Evolutionary conservation across 331 rosid genomes (phyloP).

Genomic region (Rosa hybrid): DNA sequence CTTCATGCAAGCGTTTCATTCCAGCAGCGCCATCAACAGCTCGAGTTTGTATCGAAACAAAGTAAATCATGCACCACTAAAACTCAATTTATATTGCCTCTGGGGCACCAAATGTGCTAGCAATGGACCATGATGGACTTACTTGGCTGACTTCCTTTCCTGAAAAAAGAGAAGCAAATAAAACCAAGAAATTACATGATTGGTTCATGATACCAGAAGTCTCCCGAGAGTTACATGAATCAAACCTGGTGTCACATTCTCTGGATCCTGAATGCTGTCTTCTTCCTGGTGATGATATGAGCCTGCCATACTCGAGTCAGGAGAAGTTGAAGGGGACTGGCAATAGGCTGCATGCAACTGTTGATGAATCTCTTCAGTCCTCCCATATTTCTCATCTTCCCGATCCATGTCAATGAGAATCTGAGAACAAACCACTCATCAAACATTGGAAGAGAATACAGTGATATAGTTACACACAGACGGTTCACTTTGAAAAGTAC

Average conservation of each 20-base stretch:
- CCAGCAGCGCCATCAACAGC: constrained; percentile 9
- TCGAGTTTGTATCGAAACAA: neutral
- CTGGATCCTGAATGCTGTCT: constrained; percentile 20
- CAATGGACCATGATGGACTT: constrained; percentile 26
- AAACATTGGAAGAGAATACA: constrained; percentile 17
- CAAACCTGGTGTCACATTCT: constrained; percentile 57
- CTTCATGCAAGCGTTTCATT: constrained; percentile 2
- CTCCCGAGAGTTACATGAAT: constrained; percentile 31
- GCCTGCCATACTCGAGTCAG: constrained; percentile 31
- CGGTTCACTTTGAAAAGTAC: constrained; percentile 37
- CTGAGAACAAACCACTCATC: constrained; percentile 35
- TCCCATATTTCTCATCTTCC: constrained; percentile 61
- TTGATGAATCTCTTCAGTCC: constrained; percentile 57
- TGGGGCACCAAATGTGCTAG: constrained; percentile 24
- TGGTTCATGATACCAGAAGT: constrained; percentile 24
- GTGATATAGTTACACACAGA: neutral
- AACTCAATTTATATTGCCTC: constrained; percentile 15
- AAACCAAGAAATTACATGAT: constrained; percentile 22
- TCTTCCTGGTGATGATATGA: constrained; percentile 21
- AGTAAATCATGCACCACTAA: neutral
- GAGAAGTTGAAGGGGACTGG: constrained; percentile 40
- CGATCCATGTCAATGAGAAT: constrained; percentile 79
- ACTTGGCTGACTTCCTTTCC: constrained; percentile 31
- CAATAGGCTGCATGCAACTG: constrained; percentile 60
- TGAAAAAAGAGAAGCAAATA: constrained; percentile 43